These are phyloP conservation scores for Hemisphaericaspora lyxosophila DNA, from an alignment of 1,139 yeast genomes.

Conservation along the genomic window DNA sequence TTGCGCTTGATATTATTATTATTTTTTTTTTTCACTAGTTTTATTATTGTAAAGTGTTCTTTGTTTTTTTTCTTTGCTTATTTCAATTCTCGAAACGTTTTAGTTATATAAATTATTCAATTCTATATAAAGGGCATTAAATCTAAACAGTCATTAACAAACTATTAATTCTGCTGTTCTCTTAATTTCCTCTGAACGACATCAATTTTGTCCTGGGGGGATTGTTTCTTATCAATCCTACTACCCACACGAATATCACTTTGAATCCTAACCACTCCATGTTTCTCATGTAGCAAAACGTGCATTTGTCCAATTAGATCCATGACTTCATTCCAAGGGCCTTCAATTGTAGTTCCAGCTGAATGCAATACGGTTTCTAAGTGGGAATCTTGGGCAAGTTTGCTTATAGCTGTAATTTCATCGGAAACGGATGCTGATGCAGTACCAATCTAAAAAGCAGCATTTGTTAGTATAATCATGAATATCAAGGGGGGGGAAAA, in stretches of 20 bases:
- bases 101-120: constrained; percentile 6
- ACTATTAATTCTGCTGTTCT: constrained; percentile 1
- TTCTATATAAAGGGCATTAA: constrained; percentile 5
- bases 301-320: constrained; percentile 78
- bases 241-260: constrained; percentile 86
- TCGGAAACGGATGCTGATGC: constrained; percentile 74
- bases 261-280: constrained; percentile 74
- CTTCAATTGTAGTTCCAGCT: constrained; percentile 89
- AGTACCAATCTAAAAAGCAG: constrained; percentile 65
- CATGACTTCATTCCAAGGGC: constrained; percentile 90
- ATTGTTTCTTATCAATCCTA: constrained; percentile 65
- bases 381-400: constrained; percentile 57
- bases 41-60: not conserved
- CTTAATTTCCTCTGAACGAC: constrained; percentile 56
- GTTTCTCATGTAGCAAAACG: constrained; percentile 57
- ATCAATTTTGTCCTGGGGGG: constrained; percentile 65
- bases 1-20: too few relatives aligned
- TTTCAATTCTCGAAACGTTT: constrained; percentile 9
- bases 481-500: too few relatives aligned
- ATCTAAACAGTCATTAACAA: not conserved
- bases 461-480: constrained; percentile 20
- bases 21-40: not conserved
- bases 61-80: not conserved
- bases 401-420: constrained; percentile 70
- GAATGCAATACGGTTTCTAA: constrained; percentile 74